Base-by-base conservation (phyloP, 306 rosid species). In the Astragalus membranaceus region DNA sequence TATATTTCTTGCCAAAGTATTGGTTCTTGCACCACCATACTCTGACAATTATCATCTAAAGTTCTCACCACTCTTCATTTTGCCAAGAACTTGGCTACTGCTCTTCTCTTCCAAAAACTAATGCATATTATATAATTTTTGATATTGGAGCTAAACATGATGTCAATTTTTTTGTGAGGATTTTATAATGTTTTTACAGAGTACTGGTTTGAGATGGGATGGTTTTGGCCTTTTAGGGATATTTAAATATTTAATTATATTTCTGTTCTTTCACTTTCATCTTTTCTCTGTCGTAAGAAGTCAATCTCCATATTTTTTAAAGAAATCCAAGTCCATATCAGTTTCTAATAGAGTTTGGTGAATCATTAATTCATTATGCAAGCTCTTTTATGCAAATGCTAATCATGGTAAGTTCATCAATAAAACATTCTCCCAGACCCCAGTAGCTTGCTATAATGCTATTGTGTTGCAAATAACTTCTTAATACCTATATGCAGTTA, bases 401-500 rank as follows among this genome's bases (percentile, higher is more conserved):
- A 15, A 56, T 64, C 30, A 62, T 52, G 66, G 63, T 64, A 10
- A 35, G 55, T 67, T 55, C 8, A n/a, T 73, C 51, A 35, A 36
- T 9, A 65, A 42, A 57, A 33, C 57, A 41, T 62, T 67, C 76
- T 14, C 69, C 52, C 46, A 67, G 41, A 74, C n/a, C 69, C 52
- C 46, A 67, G 41, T 37, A 17, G 57, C 43, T 66, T 63, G 51
- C 35, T 62, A n/a, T 8, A 62, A 43, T 63, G 51, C 35, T 62
- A n/a, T 8, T 65, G 48, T 67, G 55, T 14, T 66, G 70, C 61
- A 30, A 63, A 53, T 80, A 64, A 74, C 49, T 58, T 50, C 64
- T n/a, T 12, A 23, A 23, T 61, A 56, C 52, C 75, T 15, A 41
- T 75, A 47, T 76, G 78, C 95, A 95, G 99, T 81, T 95, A 72